These are phyloP conservation scores for Picochlorum sp. DNA, from an alignment of 139 green algal species.

Conservation along the genomic window DNA sequence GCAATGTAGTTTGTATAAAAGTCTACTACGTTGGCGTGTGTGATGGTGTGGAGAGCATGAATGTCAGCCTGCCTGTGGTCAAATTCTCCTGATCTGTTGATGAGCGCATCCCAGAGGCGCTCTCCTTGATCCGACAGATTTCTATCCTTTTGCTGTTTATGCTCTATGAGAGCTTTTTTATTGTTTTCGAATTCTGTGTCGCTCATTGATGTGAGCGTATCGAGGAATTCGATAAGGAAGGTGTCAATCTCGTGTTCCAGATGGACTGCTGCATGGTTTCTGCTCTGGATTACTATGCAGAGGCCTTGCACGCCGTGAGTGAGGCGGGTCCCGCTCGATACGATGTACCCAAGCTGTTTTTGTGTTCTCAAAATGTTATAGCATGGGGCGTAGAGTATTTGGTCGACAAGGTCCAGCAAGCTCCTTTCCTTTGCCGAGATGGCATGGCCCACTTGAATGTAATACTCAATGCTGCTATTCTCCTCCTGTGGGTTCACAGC, in stretches of 20 bases:
- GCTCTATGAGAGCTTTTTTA: constrained; percentile 46
- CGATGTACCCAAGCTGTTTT: constrained; percentile 88
- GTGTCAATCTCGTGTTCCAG: constrained; percentile 67
- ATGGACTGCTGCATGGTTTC: constrained; percentile 30
- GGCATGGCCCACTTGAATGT: constrained; percentile 40
- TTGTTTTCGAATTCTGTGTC: constrained; percentile 69
- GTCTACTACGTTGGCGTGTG: constrained; percentile 19
- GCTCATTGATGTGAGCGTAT: constrained; percentile 28
- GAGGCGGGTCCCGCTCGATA: constrained; percentile 60
- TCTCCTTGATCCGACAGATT: constrained; percentile 66
- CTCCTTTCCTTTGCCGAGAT: constrained; percentile 17
- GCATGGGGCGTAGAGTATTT: constrained; percentile 65
- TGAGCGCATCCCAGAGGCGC: constrained; percentile 72
- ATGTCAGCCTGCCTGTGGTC: constrained; percentile 41
- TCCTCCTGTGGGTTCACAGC: constrained; percentile 74
- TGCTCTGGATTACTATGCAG: constrained; percentile 50
- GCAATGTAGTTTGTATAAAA: constrained; percentile 28
- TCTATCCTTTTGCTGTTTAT: constrained; percentile 64
- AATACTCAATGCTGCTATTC: constrained; percentile 77
- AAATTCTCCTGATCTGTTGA: constrained; percentile 59
- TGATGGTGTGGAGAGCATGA: constrained; percentile 30
- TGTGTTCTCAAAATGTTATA: constrained; percentile 84
- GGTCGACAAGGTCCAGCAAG: constrained; percentile 63
- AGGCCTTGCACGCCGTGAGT: constrained; percentile 84
- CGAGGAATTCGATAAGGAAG: constrained; percentile 60